phyloP scores from a whole-genome alignment of 75 land plant species.

The Pinus taeda region DNA sequence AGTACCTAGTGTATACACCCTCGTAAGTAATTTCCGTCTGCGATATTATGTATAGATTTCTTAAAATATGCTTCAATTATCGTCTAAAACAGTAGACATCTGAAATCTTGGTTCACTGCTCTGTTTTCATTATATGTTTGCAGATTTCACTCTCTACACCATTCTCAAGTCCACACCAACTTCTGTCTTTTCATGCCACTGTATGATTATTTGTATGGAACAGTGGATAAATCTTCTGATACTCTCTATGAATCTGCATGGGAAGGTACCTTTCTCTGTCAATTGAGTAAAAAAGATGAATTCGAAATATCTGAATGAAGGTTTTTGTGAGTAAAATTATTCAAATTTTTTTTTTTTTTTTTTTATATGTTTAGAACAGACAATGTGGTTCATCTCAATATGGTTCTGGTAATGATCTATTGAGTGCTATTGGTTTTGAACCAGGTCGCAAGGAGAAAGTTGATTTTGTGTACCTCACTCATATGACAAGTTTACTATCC shows the following conservation, averaged over 20 bases:
- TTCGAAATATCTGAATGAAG: background rate
- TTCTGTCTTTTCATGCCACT: constrained; percentile 90
- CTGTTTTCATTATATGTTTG: background rate
- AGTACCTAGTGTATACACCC: constrained; percentile 89
- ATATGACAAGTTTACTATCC: constrained; percentile 57
- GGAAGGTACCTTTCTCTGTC: constrained; percentile 9
- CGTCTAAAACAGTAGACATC: too few relatives aligned
- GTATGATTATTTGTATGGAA: constrained; percentile 75
- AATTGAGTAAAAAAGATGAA: background rate
- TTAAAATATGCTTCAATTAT: too few relatives aligned
- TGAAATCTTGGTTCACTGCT: too few relatives aligned
- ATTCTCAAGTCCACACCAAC: constrained; percentile 84
- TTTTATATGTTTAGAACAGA: too few relatives aligned
- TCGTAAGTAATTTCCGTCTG: constrained; percentile 39
- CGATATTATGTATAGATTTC: too few relatives aligned
- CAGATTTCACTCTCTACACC: constrained; percentile 91
- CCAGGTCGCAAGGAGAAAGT: constrained; percentile 33
- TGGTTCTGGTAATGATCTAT: background rate
- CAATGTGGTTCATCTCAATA: too few relatives aligned
- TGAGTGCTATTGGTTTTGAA: background rate
- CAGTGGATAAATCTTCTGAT: constrained; percentile 62
- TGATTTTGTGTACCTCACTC: constrained; percentile 74
- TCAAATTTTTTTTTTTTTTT: too few relatives aligned
- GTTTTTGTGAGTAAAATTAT: too few relatives aligned
- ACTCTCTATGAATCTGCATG: constrained; percentile 36